phyloP scores from a whole-genome alignment of 768 basidiomycete species.

The Termitomyces eurrhizus region DNA sequence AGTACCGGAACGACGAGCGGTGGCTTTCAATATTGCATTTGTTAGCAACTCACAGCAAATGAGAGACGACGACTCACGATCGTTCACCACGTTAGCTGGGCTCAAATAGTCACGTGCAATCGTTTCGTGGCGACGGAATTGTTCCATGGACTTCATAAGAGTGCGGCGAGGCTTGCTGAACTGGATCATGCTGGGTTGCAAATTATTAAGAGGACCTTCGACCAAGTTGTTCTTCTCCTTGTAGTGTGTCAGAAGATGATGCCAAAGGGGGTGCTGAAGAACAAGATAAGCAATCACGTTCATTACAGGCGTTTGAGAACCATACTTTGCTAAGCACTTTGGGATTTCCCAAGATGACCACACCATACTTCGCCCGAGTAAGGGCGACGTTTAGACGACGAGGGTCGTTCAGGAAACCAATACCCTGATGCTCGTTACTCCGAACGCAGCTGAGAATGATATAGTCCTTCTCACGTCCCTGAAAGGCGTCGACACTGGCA shows the following conservation, averaged over 20 bases:
- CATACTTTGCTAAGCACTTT: conserved; percentile 96
- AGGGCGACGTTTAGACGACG: conserved; percentile 94
- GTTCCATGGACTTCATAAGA: conserved; percentile 86
- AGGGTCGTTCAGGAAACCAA: conserved; percentile 98
- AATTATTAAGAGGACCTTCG: conserved; percentile 93
- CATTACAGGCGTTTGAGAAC: conserved; percentile 16
- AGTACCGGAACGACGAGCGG: conserved; percentile 75
- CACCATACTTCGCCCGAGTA: conserved; percentile 96
- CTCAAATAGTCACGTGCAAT: conserved; percentile 75
- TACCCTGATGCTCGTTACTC: conserved; percentile 99
- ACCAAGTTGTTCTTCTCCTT: conserved; percentile 94
- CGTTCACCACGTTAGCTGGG: conserved; percentile 36
- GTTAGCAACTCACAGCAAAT: conserved; percentile 3
- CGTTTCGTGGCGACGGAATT: conserved; percentile 90
- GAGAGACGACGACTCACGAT: conserved; percentile 38
- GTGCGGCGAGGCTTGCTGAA: conserved; percentile 96
- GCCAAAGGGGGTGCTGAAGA: conserved; percentile 93
- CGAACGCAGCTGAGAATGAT: conserved; percentile 97
- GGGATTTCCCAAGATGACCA: conserved; percentile 99
- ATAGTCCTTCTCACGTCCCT: conserved; percentile 99
- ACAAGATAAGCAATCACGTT: conserved; percentile 11
- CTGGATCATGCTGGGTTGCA: conserved; percentile 98
- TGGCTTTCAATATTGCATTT: conserved; percentile 20
- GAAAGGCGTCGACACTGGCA: conserved; percentile 98
- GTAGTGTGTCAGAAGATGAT: conserved; percentile 96